Percentiles rank a stretch among this genome's conserved stretches.
phyloP scores from a whole-genome alignment of 441 rosid species.

The Arabidopsis hybrid region DNA sequence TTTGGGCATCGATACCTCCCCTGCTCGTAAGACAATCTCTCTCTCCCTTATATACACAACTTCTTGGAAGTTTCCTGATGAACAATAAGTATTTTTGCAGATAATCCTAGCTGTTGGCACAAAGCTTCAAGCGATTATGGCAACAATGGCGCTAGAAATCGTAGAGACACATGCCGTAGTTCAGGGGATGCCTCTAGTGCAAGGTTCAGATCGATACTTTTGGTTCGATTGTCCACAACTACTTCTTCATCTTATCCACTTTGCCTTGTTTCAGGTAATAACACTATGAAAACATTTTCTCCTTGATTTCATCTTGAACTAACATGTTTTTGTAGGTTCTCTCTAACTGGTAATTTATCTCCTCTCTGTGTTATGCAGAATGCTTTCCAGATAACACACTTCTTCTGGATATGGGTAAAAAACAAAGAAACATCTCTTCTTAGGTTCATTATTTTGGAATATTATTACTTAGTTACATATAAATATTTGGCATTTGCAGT shows the following conservation, averaged over 20 bases:
- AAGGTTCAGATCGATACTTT: slow-evolving; percentile 70
- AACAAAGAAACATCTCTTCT: background rate
- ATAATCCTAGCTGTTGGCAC: slow-evolving; percentile 72
- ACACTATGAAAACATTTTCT: background rate
- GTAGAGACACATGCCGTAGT: slow-evolving; percentile 61
- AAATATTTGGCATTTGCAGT: slow-evolving; percentile 46
- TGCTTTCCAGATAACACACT: slow-evolving; percentile 80
- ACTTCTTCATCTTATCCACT: slow-evolving; percentile 71
- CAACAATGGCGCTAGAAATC: slow-evolving; percentile 74
- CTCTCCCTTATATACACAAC: slow-evolving; percentile 9
- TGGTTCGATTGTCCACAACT: slow-evolving; percentile 74
- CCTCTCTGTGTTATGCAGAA: slow-evolving; percentile 52
- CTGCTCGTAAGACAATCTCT: slow-evolving; percentile 63
- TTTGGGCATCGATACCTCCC: slow-evolving; percentile 87
- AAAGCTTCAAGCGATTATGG: slow-evolving; percentile 72
- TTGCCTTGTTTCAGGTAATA: slow-evolving; percentile 68
- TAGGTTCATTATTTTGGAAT: background rate
- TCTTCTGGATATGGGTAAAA: slow-evolving; percentile 86
- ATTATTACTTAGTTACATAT: background rate
- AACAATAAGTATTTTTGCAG: slow-evolving; percentile 40
- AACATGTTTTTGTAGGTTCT: background rate
- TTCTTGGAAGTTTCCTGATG: background rate
- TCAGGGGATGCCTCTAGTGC: slow-evolving; percentile 70
- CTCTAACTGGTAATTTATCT: background rate
- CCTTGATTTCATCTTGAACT: background rate